Evolutionary conservation across 1,139 yeast genomes (phyloP).

Genomic region (Debaryomycetaceae sp.): DNA sequence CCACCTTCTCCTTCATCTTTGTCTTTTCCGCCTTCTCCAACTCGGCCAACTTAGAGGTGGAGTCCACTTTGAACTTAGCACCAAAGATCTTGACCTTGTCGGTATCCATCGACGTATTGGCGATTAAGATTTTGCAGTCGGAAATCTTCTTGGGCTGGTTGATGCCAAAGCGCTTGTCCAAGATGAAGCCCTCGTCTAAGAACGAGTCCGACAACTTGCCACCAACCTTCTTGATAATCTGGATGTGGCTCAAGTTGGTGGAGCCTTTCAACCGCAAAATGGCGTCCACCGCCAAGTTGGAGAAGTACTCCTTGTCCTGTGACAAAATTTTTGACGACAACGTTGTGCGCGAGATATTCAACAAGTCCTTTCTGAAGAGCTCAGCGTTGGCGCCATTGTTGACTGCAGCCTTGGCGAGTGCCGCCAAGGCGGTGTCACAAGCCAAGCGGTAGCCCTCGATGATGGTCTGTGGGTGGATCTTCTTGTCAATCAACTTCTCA

Average conservation of each 20-base stretch:
- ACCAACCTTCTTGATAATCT: slow-evolving; percentile 88
- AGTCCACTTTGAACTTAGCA: slow-evolving; percentile 94
- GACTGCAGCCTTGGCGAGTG: slow-evolving; percentile 71
- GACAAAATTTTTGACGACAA: slow-evolving; percentile 87
- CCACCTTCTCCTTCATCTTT: slow-evolving; percentile 88
- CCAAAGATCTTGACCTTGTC: slow-evolving; percentile 97
- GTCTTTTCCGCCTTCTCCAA: slow-evolving; percentile 92
- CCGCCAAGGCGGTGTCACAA: slow-evolving; percentile 72
- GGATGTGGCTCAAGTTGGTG: slow-evolving; percentile 92
- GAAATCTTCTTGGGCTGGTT: slow-evolving; percentile 84
- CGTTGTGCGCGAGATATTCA: slow-evolving; percentile 89
- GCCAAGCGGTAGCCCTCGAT: slow-evolving; percentile 95
- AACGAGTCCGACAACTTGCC: slow-evolving; percentile 90
- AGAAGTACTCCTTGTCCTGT: slow-evolving; percentile 90
- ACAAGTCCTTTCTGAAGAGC: slow-evolving; percentile 69
- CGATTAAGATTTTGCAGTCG: slow-evolving; percentile 83
- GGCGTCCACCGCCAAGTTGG: slow-evolving; percentile 91
- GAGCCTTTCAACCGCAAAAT: slow-evolving; percentile 87
- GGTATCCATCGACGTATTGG: slow-evolving; percentile 96
- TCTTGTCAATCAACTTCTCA: slow-evolving; percentile 85
- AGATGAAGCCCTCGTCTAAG: slow-evolving; percentile 91
- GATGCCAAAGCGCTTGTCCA: slow-evolving; percentile 89
- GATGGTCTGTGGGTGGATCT: slow-evolving; percentile 96
- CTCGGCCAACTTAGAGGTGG: slow-evolving; percentile 92
- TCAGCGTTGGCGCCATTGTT: slow-evolving; percentile 64